A percentile compares a stretch with the other conserved stretches of the same genome.
Evolutionary conservation across 2,329 filamentous ascomycete genomes (phyloP).

Genomic region (Ceratocystis diversiconidia): DNA sequence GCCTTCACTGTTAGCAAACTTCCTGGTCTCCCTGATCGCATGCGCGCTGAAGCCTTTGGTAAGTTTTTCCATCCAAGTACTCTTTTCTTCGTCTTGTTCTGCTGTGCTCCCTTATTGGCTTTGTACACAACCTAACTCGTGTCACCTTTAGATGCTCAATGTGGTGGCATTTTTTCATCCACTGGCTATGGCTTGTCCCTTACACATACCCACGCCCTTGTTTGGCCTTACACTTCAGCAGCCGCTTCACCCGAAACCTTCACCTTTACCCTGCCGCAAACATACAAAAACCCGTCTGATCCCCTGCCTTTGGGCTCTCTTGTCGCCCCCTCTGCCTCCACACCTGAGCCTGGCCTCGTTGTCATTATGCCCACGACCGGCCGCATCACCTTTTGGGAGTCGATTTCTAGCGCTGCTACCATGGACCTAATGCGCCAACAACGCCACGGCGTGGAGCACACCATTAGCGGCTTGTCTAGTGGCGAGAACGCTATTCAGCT

Average conservation of each 20-base stretch:
- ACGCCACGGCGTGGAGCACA: conserved; percentile 62
- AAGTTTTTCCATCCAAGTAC: conserved; percentile 24
- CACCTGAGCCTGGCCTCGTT: conserved; percentile 72
- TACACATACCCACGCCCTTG: conserved; percentile 66
- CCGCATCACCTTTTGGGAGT: conserved; percentile 89
- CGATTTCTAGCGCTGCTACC: conserved; percentile 74
- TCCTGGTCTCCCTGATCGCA: conserved; percentile 63
- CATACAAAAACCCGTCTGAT: conserved; percentile 50
- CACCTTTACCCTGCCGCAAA: conserved; percentile 63
- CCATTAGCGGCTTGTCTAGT: conserved; percentile 58
- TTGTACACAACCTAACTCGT: neutral
- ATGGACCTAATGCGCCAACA: conserved; percentile 72
- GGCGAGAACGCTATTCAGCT: conserved; percentile 67
- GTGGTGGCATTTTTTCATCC: conserved; percentile 50
- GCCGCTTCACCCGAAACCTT: conserved; percentile 61
- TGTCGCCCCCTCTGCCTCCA: conserved; percentile 61
- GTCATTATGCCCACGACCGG: conserved; percentile 73
- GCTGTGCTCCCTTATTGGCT: neutral
- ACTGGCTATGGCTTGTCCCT: conserved; percentile 66
- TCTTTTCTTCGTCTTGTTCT: conserved; percentile 15
- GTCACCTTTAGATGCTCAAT: conserved; percentile 40
- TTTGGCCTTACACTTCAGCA: conserved; percentile 75
- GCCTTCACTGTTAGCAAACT: conserved; percentile 78
- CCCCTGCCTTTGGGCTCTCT: conserved; percentile 71
- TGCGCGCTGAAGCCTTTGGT: conserved; percentile 54